phyloP scores from a whole-genome alignment of 1,284 basidiomycete species.

The Cryptococcus hybrid region DNA sequence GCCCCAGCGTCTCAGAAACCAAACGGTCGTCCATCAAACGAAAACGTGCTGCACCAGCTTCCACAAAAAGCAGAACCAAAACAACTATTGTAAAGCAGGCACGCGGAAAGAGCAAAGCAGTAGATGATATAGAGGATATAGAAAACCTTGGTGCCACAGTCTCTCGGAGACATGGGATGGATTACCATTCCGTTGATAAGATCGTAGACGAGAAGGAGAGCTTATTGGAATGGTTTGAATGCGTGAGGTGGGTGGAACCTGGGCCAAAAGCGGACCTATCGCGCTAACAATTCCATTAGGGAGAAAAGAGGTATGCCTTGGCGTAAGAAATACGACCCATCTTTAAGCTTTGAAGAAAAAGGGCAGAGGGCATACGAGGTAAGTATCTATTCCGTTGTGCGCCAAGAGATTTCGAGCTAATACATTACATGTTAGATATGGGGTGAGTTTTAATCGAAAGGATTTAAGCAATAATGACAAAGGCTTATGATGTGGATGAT shows the following conservation, averaged over 20 bases:
- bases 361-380: conserved; percentile 51
- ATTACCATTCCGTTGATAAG: conserved; percentile 28
- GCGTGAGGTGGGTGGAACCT: conserved; percentile 31
- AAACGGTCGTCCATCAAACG: conserved; percentile 9
- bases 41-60: conserved; percentile 1
- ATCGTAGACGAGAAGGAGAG: conserved; percentile 25
- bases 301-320: conserved; percentile 51
- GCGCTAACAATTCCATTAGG: conserved; percentile 12
- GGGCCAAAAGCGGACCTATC: background rate
- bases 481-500: conserved; percentile 51
- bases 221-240: conserved; percentile 47
- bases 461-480: background rate
- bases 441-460: conserved; percentile 14
- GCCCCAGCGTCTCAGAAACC: conserved; percentile 1
- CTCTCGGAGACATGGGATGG: conserved; percentile 23
- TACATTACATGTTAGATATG: conserved; percentile 18
- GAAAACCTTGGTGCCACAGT: conserved; percentile 18
- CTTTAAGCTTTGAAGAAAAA: conserved; percentile 30
- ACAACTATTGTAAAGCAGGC: background rate
- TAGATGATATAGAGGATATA: conserved; percentile 11
- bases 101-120: background rate
- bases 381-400: conserved; percentile 9
- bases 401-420: background rate
- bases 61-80: background rate
- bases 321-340: conserved; percentile 40